Conservation (phyloP, 75 land plant species). For the Sequoiadendron giganteum region DNA sequence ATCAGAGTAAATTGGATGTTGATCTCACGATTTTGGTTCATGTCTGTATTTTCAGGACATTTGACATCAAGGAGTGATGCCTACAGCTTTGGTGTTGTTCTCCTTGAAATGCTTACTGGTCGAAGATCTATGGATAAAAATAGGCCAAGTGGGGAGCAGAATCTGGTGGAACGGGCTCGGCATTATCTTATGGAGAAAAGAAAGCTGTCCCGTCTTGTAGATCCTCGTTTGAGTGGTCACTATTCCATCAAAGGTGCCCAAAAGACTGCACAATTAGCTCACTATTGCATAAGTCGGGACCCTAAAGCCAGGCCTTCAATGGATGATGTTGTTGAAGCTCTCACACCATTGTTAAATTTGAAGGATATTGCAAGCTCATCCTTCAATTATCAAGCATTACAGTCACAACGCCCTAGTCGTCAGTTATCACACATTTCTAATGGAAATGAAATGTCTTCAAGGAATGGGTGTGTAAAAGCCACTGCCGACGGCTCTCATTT, state of each 20-base stretch:
- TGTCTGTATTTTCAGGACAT: slow-evolving; percentile 25
- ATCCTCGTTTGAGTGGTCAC: slow-evolving; percentile 41
- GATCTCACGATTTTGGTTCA: background rate
- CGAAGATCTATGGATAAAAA: slow-evolving; percentile 46
- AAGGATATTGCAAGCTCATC: slow-evolving; percentile 35
- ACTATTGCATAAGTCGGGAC: slow-evolving; percentile 35
- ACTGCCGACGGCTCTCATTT: slow-evolving; percentile 18
- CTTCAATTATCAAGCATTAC: slow-evolving; percentile 25
- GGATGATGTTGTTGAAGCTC: slow-evolving; percentile 40
- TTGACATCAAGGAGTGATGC: slow-evolving; percentile 50
- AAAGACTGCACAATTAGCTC: slow-evolving; percentile 37
- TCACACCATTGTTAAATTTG: slow-evolving; percentile 28
- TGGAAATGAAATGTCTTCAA: background rate
- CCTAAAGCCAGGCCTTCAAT: slow-evolving; percentile 42
- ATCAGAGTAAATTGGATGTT: background rate
- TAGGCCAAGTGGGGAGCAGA: slow-evolving; percentile 42
- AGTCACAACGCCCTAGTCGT: slow-evolving; percentile 6
- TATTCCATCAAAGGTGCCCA: slow-evolving; percentile 44
- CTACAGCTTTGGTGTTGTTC: slow-evolving; percentile 48
- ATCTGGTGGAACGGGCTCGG: slow-evolving; percentile 50
- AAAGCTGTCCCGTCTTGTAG: slow-evolving; percentile 28
- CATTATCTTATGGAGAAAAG: slow-evolving; percentile 37
- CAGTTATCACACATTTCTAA: background rate
- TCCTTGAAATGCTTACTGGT: slow-evolving; percentile 46
- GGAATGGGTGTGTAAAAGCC: slow-evolving; percentile 12